Base-by-base conservation (phyloP, 805 yeast species). In the Candida maris region DNA sequence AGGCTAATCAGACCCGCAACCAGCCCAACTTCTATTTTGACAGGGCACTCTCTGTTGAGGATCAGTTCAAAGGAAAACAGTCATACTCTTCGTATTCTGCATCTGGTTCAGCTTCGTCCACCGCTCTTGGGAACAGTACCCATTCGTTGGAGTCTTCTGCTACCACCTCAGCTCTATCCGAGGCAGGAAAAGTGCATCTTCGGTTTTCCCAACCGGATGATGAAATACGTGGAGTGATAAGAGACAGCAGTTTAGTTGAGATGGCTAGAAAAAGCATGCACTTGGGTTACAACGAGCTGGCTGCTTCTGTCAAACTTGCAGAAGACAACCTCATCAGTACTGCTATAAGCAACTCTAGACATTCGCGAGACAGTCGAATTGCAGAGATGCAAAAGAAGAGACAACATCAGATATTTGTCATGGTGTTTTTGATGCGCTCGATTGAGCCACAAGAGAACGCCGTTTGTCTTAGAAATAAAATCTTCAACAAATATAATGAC, bases 361-460 rank as follows among this genome's bases (percentile, higher is more conserved):
- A 42, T 20, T 38, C 41, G 1, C 51, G 48, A 30, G 51, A 47
- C 24, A 41, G 32, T 19, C 44, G 51, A 33, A 29, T 34, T 14
- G 45, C 54, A 15, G 54, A 50, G 34, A 37, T 49, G 5, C 49
- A 48, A 14, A 51, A 41, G 41, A 86, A 81, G 48, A 67, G 77
- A 38, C 82, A 77, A 51, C 71, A 80, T 35, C 96, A 86, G 57
- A 66, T 85, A 1, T 85, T 85, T 58, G 96, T 89, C 9, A 73
- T 86, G 75, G 75, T 83, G 3, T 85, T 94, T 85, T 65, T 88
- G 28, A 67, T 81, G 62, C 76, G 78, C 49, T 69, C 79, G 18
- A 86, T 85, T 48, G 72, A 70, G 41, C 51, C 68, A 5, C 58
- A 68, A 30, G 63, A 62, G 4, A 69, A 68, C 19, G 67, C 79